Conservation (phyloP, 768 basidiomycete genomes). For the Chalciporus pseudorubinellus region DNA sequence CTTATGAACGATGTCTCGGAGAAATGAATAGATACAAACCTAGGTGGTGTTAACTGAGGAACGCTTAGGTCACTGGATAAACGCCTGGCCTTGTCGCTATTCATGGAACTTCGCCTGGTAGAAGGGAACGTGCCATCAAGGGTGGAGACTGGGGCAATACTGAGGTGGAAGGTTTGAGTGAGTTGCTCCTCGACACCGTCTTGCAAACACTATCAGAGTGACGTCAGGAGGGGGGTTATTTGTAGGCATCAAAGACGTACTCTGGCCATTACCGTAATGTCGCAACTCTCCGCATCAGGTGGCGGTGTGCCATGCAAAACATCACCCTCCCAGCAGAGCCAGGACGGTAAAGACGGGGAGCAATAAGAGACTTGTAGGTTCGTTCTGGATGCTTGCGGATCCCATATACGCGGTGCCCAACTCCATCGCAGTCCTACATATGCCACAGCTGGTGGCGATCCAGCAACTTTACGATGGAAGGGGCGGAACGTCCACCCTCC, state of each 20-base stretch:
- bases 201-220: conserved; percentile 44
- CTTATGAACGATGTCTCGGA: conserved; percentile 7
- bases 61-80: conserved; percentile 39
- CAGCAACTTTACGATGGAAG: conserved; percentile 85
- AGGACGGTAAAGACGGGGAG: conserved; percentile 78
- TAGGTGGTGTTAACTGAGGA: conserved; percentile 32
- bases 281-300: conserved; percentile 69
- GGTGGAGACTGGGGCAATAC: conserved; percentile 64
- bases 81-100: conserved; percentile 43
- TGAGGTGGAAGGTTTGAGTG: conserved; percentile 63
- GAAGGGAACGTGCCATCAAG: conserved; percentile 44
- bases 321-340: conserved; percentile 88
- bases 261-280: conserved; percentile 73
- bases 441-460: conserved; percentile 76
- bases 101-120: conserved; percentile 48
- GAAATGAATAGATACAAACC: conserved; percentile 17
- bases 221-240: conserved; percentile 10
- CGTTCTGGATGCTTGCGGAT: conserved; percentile 86
- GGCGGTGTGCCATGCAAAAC: conserved; percentile 79
- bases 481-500: conserved; percentile 85
- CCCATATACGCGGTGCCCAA: conserved; percentile 95
- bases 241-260: conserved; percentile 40
- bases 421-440: conserved; percentile 79
- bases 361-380: conserved; percentile 77
- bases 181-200: conserved; percentile 75